Evolutionary conservation across 75 land plant species (phyloP), one percentile per base, ranked within the genome.

Genomic region (Selaginella moellendorffii): DNA sequence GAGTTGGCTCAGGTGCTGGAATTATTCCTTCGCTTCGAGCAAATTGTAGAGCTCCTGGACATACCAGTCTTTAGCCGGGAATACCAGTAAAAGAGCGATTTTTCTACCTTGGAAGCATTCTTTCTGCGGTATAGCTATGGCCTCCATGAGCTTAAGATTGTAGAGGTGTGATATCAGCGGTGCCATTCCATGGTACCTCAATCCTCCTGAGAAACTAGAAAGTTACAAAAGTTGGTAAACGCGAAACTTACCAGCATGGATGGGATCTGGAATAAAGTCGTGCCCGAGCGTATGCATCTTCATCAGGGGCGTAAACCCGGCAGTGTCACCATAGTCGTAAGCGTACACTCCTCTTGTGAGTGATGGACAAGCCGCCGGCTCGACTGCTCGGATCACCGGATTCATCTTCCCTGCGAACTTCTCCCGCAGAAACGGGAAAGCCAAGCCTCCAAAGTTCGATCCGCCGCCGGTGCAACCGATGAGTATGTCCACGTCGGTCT

Each of bases 251-350:
- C 96, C 96, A 67, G 96, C 92, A 77, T 90, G 96, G 52, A 90
- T 90, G n/a, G 96, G 96, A 29, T 90, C 96, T 28, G 96, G 96
- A 61, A 90, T 71, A 66, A 90, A 90, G 62, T 87, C 85, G 71
- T 90, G 96, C 2, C 96, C 96, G 52, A 90, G 92, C 18, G 96
- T 84, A 53, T 90, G 96, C 96, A 90, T 90, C 77, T 90, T 90
- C 77, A 90, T 65, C 56, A 90, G 67, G n/a, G 96, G 96, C 24
- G 96, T 90, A 75, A 87, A 52, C 28, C 96, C 87, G 1, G 85
- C 87, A 1, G 87, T 80, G 63, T 90, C 96, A 8, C 88, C 96
- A 75, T 69, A 90, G 62, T 90, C 96, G 67, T 90, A 90, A 5
- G 85, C 83, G 69, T 87, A 90, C 0, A 90, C 68, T 18, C 96